Percentiles rank a stretch among this genome's conserved stretches.
Conservation (phyloP, 2,329 filamentous ascomycete genomes). For the Fusarium sp. region DNA sequence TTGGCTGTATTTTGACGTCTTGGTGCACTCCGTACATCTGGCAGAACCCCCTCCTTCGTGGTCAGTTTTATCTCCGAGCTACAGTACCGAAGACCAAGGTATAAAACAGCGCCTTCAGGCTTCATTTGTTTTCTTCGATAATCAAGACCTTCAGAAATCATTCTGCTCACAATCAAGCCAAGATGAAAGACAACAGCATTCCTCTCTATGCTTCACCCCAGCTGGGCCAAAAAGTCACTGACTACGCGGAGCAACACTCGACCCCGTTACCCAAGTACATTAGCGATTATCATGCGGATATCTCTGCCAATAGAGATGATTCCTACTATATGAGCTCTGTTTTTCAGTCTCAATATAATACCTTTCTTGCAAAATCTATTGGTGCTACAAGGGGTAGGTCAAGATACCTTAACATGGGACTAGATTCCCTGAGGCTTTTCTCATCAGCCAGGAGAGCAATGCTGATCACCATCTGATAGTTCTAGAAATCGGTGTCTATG, state of each 20-base stretch:
- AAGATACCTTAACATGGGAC: not conserved
- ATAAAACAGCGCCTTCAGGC: not conserved
- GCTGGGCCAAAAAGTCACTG: constrained; percentile 52
- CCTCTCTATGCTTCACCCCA: constrained; percentile 54
- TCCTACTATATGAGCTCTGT: constrained; percentile 53
- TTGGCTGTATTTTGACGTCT: not conserved
- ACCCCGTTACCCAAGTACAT: constrained; percentile 54
- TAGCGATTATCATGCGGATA: constrained; percentile 51
- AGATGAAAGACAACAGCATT: constrained; percentile 52
- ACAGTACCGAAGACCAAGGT: constrained; percentile 10
- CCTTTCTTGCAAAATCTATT: constrained; percentile 52
- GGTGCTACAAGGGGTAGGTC: constrained; percentile 52
- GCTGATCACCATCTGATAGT: constrained; percentile 45
- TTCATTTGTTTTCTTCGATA: not conserved
- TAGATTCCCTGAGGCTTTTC: not conserved
- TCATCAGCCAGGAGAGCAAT: not conserved
- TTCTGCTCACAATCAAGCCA: constrained; percentile 6
- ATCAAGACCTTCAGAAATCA: not conserved
- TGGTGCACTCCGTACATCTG: not conserved
- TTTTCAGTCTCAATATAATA: constrained; percentile 53
- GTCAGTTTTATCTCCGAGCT: constrained; percentile 25
- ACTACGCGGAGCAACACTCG: constrained; percentile 55
- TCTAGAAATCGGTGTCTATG: constrained; percentile 59
- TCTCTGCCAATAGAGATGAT: constrained; percentile 38
- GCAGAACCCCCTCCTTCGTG: not conserved